phyloP scores from a whole-genome alignment of 192 early-diverging fungal species.

The Coemansia sp. region DNA sequence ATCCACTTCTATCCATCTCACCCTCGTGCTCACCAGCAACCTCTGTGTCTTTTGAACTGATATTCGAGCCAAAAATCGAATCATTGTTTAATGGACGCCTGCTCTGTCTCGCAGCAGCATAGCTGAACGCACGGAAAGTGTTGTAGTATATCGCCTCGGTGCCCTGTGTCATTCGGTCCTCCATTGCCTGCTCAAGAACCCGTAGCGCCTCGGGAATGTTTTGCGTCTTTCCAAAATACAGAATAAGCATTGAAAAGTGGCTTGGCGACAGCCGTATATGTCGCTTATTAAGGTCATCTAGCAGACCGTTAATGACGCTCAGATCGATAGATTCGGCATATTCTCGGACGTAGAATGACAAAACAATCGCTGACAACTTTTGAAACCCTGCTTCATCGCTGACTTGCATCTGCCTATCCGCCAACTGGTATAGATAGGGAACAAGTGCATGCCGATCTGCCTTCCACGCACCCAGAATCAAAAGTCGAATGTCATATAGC shows the following conservation, averaged over 20 bases:
- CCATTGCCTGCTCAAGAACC: constrained; percentile 39
- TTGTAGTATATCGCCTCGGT: constrained; percentile 43
- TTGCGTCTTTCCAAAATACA: constrained; percentile 35
- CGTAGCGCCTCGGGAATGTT: constrained; percentile 32
- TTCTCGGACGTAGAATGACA: constrained; percentile 46
- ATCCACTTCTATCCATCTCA: not conserved
- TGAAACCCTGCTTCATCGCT: constrained; percentile 23
- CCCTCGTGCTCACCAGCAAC: not conserved
- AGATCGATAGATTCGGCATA: constrained; percentile 13
- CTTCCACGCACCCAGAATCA: constrained; percentile 49
- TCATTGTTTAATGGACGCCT: no score
- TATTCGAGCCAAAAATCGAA: no score
- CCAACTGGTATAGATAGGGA: constrained; percentile 37
- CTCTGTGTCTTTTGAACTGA: not conserved
- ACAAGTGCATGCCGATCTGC: constrained; percentile 27
- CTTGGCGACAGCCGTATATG: constrained; percentile 22
- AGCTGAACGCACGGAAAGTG: constrained; percentile 31
- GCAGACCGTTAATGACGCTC: constrained; percentile 14
- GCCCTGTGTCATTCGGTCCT: constrained; percentile 17
- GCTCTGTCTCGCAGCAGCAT: constrained; percentile 8
- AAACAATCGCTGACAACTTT: constrained; percentile 31
- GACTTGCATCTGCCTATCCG: constrained; percentile 12
- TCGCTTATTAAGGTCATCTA: constrained; percentile 37
- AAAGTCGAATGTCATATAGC: constrained; percentile 33
- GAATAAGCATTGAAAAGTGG: constrained; percentile 45